A percentile compares a stretch with the other conserved stretches of the same genome.
These are phyloP conservation scores for Aschersonia sp. DNA, from an alignment of 2,329 filamentous ascomycete genomes.

Conservation along the genomic window DNA sequence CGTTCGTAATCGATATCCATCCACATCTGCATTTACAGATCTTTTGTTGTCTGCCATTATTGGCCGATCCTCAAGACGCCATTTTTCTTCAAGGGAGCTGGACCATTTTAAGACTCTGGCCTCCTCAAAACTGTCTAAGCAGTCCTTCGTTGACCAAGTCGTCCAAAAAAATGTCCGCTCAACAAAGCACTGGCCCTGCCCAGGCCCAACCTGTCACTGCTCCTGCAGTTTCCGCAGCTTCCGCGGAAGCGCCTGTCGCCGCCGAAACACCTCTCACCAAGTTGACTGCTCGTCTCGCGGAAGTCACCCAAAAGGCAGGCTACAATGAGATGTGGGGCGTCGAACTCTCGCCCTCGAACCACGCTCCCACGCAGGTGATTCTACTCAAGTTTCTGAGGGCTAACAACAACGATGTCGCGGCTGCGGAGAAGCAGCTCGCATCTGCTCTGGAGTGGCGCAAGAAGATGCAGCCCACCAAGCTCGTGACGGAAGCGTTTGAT, in stretches of 20 bases:
- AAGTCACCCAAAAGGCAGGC: constrained; percentile 39
- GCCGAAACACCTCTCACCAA: constrained; percentile 29
- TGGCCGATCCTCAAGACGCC: background rate
- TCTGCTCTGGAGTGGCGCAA: constrained; percentile 76
- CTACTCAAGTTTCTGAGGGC: constrained; percentile 90
- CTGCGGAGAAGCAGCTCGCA: constrained; percentile 63
- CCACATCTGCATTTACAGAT: too few relatives aligned
- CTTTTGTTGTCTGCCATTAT: background rate
- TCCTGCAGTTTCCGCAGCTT: background rate
- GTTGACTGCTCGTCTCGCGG: constrained; percentile 42
- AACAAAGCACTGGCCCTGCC: too few relatives aligned
- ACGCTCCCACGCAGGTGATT: constrained; percentile 68
- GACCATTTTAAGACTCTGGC: background rate
- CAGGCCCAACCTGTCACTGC: background rate
- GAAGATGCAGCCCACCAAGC: constrained; percentile 53
- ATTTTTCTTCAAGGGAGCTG: background rate
- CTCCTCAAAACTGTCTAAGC: too few relatives aligned
- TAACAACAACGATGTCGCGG: constrained; percentile 61
- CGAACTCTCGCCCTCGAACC: constrained; percentile 35
- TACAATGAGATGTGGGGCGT: constrained; percentile 84
- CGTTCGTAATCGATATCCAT: too few relatives aligned
- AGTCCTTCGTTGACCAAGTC: too few relatives aligned
- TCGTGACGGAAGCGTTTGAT: constrained; percentile 50
- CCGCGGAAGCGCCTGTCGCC: constrained; percentile 5
- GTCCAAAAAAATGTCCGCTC: too few relatives aligned